A percentile compares a stretch with the other conserved stretches of the same genome.
Conservation (phyloP, 768 basidiomycete species). For the Pisolithus microcarpus region DNA sequence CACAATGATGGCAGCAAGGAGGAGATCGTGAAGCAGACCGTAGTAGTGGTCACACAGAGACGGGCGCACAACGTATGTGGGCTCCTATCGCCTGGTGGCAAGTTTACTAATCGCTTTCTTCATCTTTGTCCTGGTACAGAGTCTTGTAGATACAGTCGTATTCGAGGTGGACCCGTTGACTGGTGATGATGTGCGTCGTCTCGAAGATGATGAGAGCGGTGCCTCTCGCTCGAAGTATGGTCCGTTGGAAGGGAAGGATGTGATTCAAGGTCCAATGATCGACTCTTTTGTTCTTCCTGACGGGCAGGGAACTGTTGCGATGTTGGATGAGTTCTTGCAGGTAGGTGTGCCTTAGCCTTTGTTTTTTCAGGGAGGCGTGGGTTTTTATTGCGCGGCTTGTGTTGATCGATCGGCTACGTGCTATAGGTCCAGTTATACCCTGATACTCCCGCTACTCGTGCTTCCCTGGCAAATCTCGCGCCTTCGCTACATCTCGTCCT, state of each 20-base stretch:
- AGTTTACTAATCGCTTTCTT: background rate
- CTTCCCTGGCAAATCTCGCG: conserved; percentile 38
- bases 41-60: conserved; percentile 57
- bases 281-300: conserved; percentile 52
- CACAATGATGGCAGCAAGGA: conserved; percentile 19
- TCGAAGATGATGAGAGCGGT: conserved; percentile 9
- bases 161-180: conserved; percentile 78
- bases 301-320: conserved; percentile 44
- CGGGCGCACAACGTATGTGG: conserved; percentile 52
- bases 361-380: background rate
- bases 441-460: conserved; percentile 39
- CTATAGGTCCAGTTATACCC: conserved; percentile 62
- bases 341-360: conserved; percentile 29
- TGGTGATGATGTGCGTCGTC: conserved; percentile 46
- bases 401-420: background rate
- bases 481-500: conserved; percentile 52
- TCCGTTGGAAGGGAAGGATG: conserved; percentile 51
- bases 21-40: conserved; percentile 42
- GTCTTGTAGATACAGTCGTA: conserved; percentile 60
- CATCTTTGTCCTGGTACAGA: conserved; percentile 26
- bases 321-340: conserved; percentile 75
- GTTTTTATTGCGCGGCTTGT: too few relatives aligned
- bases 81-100: background rate
- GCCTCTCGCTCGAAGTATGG: conserved; percentile 8
- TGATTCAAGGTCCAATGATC: conserved; percentile 51